Percentiles rank a stretch among this genome's conserved stretches.
Conservation (phyloP, 148 eudicot genomes). For the Cornus florida region DNA sequence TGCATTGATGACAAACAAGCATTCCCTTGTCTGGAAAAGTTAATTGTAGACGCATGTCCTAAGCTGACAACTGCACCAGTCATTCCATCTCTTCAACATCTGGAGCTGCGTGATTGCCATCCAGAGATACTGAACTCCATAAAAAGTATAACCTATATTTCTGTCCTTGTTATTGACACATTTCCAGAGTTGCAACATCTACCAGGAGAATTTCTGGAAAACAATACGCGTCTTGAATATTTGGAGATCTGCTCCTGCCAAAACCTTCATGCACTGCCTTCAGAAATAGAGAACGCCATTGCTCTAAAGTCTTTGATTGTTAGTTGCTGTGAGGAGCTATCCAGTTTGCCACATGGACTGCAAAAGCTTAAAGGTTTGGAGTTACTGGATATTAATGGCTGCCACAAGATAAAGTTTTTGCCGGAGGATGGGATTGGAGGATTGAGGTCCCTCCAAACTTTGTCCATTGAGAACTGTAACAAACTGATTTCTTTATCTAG, state of each 20-base stretch:
- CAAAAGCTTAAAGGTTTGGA: conserved; percentile 2
- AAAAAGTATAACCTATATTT: conserved; percentile 7
- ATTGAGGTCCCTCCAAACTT: conserved; percentile 3
- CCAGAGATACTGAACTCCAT: conserved; percentile 8
- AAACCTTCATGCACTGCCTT: not conserved
- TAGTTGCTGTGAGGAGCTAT: not conserved
- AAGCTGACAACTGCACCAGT: conserved; percentile 8
- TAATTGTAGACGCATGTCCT: conserved; percentile 7
- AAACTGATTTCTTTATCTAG: not conserved
- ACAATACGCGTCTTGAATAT: not conserved
- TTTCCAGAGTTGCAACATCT: conserved; percentile 1
- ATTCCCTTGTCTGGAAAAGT: conserved; percentile 11
- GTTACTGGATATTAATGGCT: conserved; percentile 7
- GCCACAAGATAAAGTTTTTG: not conserved
- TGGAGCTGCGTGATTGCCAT: conserved; percentile 1
- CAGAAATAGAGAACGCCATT: not conserved
- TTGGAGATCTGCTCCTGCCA: conserved; percentile 6
- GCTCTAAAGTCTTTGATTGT: not conserved
- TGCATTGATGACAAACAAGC: not conserved
- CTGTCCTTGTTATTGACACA: conserved; percentile 11
- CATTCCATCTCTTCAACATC: conserved; percentile 12
- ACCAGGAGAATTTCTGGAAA: conserved; percentile 10
- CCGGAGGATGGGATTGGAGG: conserved; percentile 2
- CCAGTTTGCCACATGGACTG: not conserved
- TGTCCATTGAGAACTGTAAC: conserved; percentile 10